A percentile compares a stretch with the other conserved stretches of the same genome.
Evolutionary conservation across 176 grass and related monocot genomes (phyloP).

Genomic region (Saccharum officinarum): DNA sequence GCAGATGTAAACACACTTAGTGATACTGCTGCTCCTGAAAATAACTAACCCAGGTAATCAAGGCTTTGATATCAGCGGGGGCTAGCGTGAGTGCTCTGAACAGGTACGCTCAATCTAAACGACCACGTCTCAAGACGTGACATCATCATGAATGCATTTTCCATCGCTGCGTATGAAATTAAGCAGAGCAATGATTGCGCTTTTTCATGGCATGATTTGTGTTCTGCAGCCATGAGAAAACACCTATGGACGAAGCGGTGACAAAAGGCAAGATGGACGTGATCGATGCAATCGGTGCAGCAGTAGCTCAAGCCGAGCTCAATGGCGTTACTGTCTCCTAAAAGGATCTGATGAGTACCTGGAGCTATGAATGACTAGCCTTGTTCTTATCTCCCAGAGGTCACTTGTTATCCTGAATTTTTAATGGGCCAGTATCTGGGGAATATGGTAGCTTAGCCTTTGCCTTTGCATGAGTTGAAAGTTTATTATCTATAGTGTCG

Average conservation of each 20-base stretch:
- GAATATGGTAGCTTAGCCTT: background rate
- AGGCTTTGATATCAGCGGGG: constrained; percentile 68
- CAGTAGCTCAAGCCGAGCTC: constrained; percentile 77
- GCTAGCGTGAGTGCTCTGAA: constrained; percentile 79
- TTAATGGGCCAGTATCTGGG: constrained; percentile 10
- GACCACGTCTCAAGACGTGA: background rate
- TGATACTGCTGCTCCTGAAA: background rate
- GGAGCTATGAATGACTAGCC: constrained; percentile 8
- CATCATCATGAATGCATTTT: background rate
- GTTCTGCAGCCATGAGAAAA: constrained; percentile 82
- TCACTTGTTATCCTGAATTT: background rate
- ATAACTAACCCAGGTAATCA: constrained; percentile 62
- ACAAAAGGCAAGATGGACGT: constrained; percentile 81
- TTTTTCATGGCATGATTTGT: constrained; percentile 5
- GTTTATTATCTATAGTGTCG: background rate
- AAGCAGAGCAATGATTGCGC: background rate
- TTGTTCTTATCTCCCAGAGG: constrained; percentile 10
- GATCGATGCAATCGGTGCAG: constrained; percentile 67
- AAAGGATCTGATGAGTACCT: constrained; percentile 2
- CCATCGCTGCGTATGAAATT: background rate
- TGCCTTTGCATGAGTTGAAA: background rate
- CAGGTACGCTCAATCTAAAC: constrained; percentile 54
- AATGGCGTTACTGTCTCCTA: constrained; percentile 66
- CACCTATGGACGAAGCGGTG: constrained; percentile 92
- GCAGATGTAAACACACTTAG: background rate